Base-by-base conservation (phyloP, 2,329 filamentous ascomycete genomes). In the Plenodomus tracheiphilus region DNA sequence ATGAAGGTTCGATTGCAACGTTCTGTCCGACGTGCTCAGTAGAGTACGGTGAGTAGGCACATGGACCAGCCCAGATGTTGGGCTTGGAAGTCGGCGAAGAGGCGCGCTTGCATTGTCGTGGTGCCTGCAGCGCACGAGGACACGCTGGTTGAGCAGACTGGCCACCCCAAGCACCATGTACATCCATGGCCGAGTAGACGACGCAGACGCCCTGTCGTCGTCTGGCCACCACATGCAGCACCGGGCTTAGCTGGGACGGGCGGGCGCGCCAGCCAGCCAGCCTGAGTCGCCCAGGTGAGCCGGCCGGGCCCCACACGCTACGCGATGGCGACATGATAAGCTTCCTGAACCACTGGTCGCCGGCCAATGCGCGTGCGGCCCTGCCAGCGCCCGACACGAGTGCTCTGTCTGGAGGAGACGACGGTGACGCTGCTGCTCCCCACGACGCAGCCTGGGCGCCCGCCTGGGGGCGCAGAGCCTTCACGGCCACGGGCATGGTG, bases 241-340 rank as follows among this genome's bases (percentile, higher is more conserved):
- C n/a, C n/a, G 19, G 30, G 16, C 7, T 18, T 42, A 19, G 28
- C 39, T 25, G 6, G 6, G 6, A 25, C 6, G 28, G 28, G 6
- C 15, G 28, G 28, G 46, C 46, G 54, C 52, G 53, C 49, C 41
- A 47, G 46, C 49, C 41, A 47, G 46, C 54, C 54, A 47, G 30
- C 15, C 21, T 43, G 41, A 25, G 37, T 46, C n/a, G n/a, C n/a
- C n/a, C n/a, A n/a, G n/a, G n/a, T 35, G 52, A 40, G 43, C 35
- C 46, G 41, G 47, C 50, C 41, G 43, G 53, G 54, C 58, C 50
- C 61, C 54, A 61, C 61, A 58, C 40, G 39, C 43, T 47, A 43
- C 43, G 51, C 47, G 52, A 62, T 59, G 58, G 57, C 56, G 48
- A 51, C 47, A 46, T 61, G 62, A 65, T 65, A 67, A 65, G 64